phyloP scores from a whole-genome alignment of 805 yeast species.

The Kodamaea kaohsiungensis region DNA sequence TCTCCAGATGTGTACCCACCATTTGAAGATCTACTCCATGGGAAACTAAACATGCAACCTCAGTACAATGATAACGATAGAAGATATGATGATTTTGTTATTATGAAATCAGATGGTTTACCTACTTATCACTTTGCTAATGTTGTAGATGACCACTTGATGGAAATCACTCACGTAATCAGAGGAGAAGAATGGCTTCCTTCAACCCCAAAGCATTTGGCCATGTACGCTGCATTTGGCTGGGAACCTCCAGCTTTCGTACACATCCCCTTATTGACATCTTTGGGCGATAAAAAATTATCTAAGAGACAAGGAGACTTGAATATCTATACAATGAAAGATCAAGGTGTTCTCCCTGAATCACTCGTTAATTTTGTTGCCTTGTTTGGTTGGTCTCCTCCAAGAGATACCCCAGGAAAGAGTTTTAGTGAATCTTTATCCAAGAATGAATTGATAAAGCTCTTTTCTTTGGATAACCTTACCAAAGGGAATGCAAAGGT shows the following conservation, averaged over 20 bases:
- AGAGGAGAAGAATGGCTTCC: slow-evolving; percentile 98
- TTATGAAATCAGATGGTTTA: slow-evolving; percentile 88
- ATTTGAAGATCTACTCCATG: slow-evolving; percentile 77
- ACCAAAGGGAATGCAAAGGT: slow-evolving; percentile 96
- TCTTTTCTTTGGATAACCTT: slow-evolving; percentile 67
- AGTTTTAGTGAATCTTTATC: slow-evolving; percentile 53
- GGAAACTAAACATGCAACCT: slow-evolving; percentile 72
- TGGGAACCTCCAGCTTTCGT: slow-evolving; percentile 81
- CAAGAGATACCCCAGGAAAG: slow-evolving; percentile 49
- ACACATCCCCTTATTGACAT: slow-evolving; percentile 89
- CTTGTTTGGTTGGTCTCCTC: slow-evolving; percentile 93
- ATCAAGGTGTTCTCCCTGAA: slow-evolving; percentile 76
- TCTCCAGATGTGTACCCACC: slow-evolving; percentile 71
- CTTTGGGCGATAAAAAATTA: slow-evolving; percentile 69
- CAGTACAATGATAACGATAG: slow-evolving; percentile 70
- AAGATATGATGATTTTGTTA: slow-evolving; percentile 85
- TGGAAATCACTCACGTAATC: slow-evolving; percentile 91
- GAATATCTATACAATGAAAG: slow-evolving; percentile 60
- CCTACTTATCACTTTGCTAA: slow-evolving; percentile 98
- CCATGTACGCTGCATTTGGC: slow-evolving; percentile 80
- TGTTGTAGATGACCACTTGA: slow-evolving; percentile 90
- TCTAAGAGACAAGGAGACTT: slow-evolving; percentile 86
- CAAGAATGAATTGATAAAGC: slow-evolving; percentile 50
- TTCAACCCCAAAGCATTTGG: slow-evolving; percentile 92
- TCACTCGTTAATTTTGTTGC: slow-evolving; percentile 87